Conservation (phyloP, 1,284 basidiomycete species). For the Rhodotorula mucilaginosa region DNA sequence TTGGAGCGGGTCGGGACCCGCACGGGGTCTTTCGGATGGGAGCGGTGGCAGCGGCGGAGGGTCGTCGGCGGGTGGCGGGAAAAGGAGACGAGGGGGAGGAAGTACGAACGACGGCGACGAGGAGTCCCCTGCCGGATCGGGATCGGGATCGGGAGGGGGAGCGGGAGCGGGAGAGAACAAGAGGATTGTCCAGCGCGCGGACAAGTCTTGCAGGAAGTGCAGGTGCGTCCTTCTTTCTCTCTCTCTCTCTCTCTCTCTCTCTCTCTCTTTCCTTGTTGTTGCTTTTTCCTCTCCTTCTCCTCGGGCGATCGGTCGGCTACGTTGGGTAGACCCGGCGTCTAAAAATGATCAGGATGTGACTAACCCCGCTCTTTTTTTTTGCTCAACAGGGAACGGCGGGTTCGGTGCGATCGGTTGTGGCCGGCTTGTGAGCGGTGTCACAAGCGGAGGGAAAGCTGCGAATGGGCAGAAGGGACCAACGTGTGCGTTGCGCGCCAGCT, state of each 20-base stretch:
- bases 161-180: background rate
- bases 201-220: slow-evolving; percentile 33
- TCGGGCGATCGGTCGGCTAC: too few species aligned
- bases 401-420: slow-evolving; percentile 29
- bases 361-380: too few species aligned
- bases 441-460: slow-evolving; percentile 31
- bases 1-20: too few species aligned
- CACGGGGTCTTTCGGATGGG: background rate
- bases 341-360: background rate
- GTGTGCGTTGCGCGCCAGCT: background rate
- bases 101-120: background rate
- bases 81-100: background rate
- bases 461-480: slow-evolving; percentile 18
- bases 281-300: too few species aligned
- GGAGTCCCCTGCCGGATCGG: background rate
- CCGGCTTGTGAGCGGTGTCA: slow-evolving; percentile 30
- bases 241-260: too few species aligned
- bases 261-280: too few species aligned
- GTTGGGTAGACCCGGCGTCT: too few species aligned
- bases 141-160: background rate
- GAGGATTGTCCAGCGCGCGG: slow-evolving; percentile 23
- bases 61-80: background rate
- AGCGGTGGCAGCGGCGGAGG: background rate
- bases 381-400: slow-evolving; percentile 25
- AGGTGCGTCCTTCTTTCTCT: slow-evolving; percentile 2